A percentile compares a stretch with the other conserved stretches of the same genome.
phyloP scores from a whole-genome alignment of 345 rosid species.

The Citrus medica region DNA sequence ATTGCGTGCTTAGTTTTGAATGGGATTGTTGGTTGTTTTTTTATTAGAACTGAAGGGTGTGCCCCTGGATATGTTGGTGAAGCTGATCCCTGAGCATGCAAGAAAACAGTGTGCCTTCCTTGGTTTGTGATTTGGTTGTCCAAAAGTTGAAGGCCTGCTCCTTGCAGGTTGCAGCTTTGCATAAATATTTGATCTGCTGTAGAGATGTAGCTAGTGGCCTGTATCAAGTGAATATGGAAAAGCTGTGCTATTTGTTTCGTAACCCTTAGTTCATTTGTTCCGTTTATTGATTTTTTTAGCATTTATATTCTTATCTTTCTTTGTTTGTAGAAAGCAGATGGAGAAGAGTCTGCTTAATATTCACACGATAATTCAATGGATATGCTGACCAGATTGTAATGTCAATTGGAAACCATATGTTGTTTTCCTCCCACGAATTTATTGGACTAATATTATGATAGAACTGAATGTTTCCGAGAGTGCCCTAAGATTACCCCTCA shows the following conservation, averaged over 20 bases:
- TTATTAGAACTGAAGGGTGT: slow-evolving; percentile 77
- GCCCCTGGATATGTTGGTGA: slow-evolving; percentile 47
- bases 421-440: not conserved
- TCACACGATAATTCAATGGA: slow-evolving; percentile 10
- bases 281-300: slow-evolving; percentile 3
- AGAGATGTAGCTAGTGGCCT: slow-evolving; percentile 20
- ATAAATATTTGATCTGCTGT: slow-evolving; percentile 6
- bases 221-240: slow-evolving; percentile 16
- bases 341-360: slow-evolving; percentile 3
- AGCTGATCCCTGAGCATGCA: slow-evolving; percentile 67
- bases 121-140: slow-evolving; percentile 35
- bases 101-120: slow-evolving; percentile 51
- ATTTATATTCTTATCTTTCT: not conserved
- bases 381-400: slow-evolving; percentile 13
- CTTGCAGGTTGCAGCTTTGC: slow-evolving; percentile 31
- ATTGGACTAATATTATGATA: not conserved
- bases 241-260: slow-evolving; percentile 9
- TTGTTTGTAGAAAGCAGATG: slow-evolving; percentile 13
- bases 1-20: not conserved
- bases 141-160: slow-evolving; percentile 25
- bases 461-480: too few species aligned
- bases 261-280: slow-evolving; percentile 20
- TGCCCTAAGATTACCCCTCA: not conserved
- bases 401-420: not conserved
- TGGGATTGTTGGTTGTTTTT: not conserved